A percentile compares a stretch with the other conserved stretches of the same genome.
phyloP scores from a whole-genome alignment of 2,329 filamentous ascomycete genomes.

The Dactylellina haptotyla region DNA sequence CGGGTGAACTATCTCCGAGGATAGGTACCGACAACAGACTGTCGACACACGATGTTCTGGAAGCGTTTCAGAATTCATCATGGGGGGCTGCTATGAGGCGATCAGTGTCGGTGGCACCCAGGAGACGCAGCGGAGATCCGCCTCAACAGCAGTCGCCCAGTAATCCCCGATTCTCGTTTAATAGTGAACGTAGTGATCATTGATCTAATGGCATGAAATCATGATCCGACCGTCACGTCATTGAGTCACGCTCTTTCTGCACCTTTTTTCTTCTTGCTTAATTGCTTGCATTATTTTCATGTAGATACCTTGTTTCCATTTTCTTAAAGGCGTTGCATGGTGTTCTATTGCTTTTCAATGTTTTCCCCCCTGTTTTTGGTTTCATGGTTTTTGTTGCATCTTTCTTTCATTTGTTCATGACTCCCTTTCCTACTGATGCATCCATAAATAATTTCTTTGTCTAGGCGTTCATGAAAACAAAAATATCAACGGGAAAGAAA shows the following conservation, averaged over 20 bases:
- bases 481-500: slow-evolving; percentile 49
- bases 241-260: slow-evolving; percentile 5
- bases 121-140: slow-evolving; percentile 32
- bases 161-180: slow-evolving; percentile 47
- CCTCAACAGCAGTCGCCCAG: slow-evolving; percentile 24
- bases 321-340: slow-evolving; percentile 28
- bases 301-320: slow-evolving; percentile 35
- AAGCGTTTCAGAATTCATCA: slow-evolving; percentile 55
- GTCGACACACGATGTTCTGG: slow-evolving; percentile 56
- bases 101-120: slow-evolving; percentile 40
- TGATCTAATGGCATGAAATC: slow-evolving; percentile 16
- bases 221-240: slow-evolving; percentile 16
- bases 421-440: slow-evolving; percentile 18
- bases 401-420: slow-evolving; percentile 31
- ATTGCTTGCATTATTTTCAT: slow-evolving; percentile 20
- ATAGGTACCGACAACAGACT: slow-evolving; percentile 51
- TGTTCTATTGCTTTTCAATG: slow-evolving; percentile 30
- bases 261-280: slow-evolving; percentile 18
- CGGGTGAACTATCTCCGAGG: slow-evolving; percentile 27
- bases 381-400: slow-evolving; percentile 12
- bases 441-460: slow-evolving; percentile 36
- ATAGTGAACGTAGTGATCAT: slow-evolving; percentile 42
- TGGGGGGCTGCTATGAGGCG: slow-evolving; percentile 54
- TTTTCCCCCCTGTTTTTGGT: slow-evolving; percentile 10
- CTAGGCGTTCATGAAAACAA: slow-evolving; percentile 33